Evolutionary conservation across 306 rosid genomes (phyloP), one percentile per base, ranked within the genome.

Genomic region (Canavalia ensiformis): DNA sequence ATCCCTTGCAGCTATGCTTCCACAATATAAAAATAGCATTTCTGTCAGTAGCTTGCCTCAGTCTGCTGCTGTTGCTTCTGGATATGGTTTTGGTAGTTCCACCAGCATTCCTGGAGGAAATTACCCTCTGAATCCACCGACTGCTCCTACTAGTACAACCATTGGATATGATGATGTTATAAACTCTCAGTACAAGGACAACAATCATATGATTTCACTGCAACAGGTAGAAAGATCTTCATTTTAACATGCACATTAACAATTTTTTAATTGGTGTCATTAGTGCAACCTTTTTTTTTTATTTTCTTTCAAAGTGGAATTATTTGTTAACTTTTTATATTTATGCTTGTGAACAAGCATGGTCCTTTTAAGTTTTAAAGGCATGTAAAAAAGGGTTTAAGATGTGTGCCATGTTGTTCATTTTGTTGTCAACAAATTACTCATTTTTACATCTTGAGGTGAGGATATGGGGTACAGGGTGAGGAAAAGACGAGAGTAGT

Each of bases 11-110:
- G 98, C 98, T 0, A 88, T 92, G 77, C 98, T 92, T 79, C 99
- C 99, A 6, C 99, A 91, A 56, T 96, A 93, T 85, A 96, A 96
- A 86, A 96, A 91, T 80, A 96, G 94, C 68, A 91, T 96, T 78
- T 96, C 99, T 71, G 97, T 91, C 39, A 95, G 97, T 86, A 95
- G 94, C 86, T 90, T 95, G 90, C 95, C 98, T 77, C 99, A 96
- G 73, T 90, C 99, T 76, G 94, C 95, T 78, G 90, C 92, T 69
- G 62, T 92, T 86, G 82, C 98, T 67, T 87, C 99, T 69, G 99
- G 97, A 57, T 95, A 95, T 81, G 99, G 98, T 65, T 94, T 92
- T 75, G 94, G 95, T 60, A 93, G 88, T 79, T 96, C 99, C 75
- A 88, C 91, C 74, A 92, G 83, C 88, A 87, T 93, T 88, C 94